Percentiles rank a stretch among this genome's conserved stretches.
Evolutionary conservation across 495 filamentous ascomycete genomes (phyloP).

Genomic region (Mytilinidion resinicola): DNA sequence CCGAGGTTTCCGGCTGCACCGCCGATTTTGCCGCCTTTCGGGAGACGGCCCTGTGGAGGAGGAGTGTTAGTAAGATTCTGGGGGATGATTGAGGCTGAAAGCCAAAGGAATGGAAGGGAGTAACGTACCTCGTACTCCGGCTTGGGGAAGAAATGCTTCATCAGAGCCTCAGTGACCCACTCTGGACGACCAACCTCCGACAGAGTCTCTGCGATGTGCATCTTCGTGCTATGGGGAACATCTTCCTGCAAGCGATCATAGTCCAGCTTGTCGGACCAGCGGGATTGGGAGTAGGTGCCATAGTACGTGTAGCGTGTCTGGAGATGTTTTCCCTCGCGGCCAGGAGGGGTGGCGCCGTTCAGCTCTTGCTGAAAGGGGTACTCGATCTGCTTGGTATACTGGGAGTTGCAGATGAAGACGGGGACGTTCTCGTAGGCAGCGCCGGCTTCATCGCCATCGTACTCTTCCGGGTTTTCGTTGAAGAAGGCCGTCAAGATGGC

Average conservation of each 20-base stretch:
- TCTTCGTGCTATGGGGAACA: conserved; percentile 29
- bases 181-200: conserved; percentile 20
- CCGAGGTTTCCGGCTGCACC: no score
- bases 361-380: background rate
- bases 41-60: no score
- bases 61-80: no score
- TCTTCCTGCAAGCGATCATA: conserved; percentile 30
- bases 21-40: no score
- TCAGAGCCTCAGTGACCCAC: conserved; percentile 34
- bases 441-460: conserved; percentile 16
- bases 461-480: conserved; percentile 21
- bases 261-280: conserved; percentile 36
- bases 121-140: conserved; percentile 24
- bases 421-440: conserved; percentile 26
- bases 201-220: conserved; percentile 32
- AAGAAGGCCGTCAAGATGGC: conserved; percentile 37
- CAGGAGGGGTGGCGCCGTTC: no score
- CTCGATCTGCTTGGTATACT: background rate
- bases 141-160: conserved; percentile 34
- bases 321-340: no score
- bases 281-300: conserved; percentile 33
- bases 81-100: no score
- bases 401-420: conserved; percentile 27
- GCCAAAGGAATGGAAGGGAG: no score
- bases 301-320: conserved; percentile 29